These are phyloP conservation scores for Litchi chinensis DNA, from an alignment of 345 rosid species.

Conservation along the genomic window DNA sequence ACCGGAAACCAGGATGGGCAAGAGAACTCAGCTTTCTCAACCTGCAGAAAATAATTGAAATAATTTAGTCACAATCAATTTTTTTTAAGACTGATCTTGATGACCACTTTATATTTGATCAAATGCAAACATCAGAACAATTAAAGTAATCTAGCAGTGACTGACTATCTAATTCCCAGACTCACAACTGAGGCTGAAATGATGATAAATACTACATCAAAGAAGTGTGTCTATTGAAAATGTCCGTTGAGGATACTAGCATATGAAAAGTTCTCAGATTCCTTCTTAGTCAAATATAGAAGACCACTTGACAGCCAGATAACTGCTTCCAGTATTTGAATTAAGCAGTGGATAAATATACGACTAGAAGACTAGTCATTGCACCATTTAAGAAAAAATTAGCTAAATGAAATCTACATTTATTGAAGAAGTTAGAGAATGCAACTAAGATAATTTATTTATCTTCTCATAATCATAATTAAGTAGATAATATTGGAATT, in stretches of 20 bases:
- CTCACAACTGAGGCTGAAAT: neutral
- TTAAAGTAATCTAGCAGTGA: neutral
- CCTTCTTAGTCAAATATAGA: neutral
- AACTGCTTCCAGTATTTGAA: neutral
- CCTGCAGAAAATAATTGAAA: constrained; percentile 47
- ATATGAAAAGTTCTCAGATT: neutral
- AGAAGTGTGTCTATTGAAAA: neutral
- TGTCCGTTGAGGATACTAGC: neutral
- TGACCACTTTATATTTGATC: neutral
- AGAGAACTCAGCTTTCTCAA: constrained; percentile 79
- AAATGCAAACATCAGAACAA: constrained; percentile 11
- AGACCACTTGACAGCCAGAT: neutral
- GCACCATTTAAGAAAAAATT: neutral
- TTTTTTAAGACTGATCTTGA: neutral
- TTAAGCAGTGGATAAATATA: neutral
- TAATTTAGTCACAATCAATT: constrained; percentile 1
- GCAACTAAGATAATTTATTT: constrained; percentile 13
- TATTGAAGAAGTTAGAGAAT: neutral
- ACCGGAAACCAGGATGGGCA: constrained; percentile 91
- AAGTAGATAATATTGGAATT: constrained; percentile 22
- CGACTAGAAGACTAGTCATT: constrained; percentile 1
- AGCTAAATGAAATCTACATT: neutral
- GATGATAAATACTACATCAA: neutral
- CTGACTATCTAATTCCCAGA: neutral
- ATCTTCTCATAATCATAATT: constrained; percentile 3